A percentile compares a stretch with the other conserved stretches of the same genome.
Conservation (phyloP, 1,284 basidiomycete species). For the Fereydounia khargensis region DNA sequence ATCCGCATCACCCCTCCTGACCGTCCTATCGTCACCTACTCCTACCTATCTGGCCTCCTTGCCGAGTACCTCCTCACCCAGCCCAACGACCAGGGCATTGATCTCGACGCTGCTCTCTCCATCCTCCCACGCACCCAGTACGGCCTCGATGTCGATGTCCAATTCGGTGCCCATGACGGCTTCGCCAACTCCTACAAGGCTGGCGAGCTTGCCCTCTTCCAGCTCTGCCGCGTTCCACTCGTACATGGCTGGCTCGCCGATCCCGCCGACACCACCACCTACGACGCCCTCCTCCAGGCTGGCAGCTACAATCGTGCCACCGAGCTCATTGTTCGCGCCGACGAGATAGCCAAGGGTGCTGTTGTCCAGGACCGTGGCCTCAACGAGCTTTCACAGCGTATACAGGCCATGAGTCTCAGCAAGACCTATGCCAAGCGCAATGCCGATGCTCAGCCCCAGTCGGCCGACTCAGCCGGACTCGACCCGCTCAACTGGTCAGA, state of each 20-base stretch:
- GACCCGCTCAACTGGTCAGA: too few relatives aligned
- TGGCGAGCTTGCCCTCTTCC: slow-evolving; percentile 78
- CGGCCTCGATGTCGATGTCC: slow-evolving; percentile 61
- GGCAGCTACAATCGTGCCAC: slow-evolving; percentile 64
- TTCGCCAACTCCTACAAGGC: slow-evolving; percentile 40
- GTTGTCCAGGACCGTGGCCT: slow-evolving; percentile 13
- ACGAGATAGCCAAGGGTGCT: slow-evolving; percentile 68
- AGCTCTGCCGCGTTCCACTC: slow-evolving; percentile 74
- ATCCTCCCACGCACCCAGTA: slow-evolving; percentile 75
- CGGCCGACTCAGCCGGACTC: too few relatives aligned
- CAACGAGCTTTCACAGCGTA: too few relatives aligned
- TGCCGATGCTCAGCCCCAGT: slow-evolving; percentile 17
- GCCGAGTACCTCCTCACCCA: slow-evolving; percentile 72
- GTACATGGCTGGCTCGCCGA: slow-evolving; percentile 92
- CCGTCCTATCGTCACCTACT: slow-evolving; percentile 72
- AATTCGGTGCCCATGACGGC: slow-evolving; percentile 31
- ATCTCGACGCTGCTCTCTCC: slow-evolving; percentile 74
- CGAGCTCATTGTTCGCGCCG: slow-evolving; percentile 72
- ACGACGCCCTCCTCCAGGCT: slow-evolving; percentile 62
- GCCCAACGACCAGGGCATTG: slow-evolving; percentile 58
- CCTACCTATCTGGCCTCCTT: slow-evolving; percentile 75
- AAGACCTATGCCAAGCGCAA: slow-evolving; percentile 63
- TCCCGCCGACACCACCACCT: slow-evolving; percentile 66
- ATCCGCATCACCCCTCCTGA: slow-evolving; percentile 61
- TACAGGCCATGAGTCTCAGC: slow-evolving; percentile 66